Evolutionary conservation across 805 yeast species (phyloP), one percentile per base, ranked within the genome.

Genomic region (Starmerella geochares): DNA sequence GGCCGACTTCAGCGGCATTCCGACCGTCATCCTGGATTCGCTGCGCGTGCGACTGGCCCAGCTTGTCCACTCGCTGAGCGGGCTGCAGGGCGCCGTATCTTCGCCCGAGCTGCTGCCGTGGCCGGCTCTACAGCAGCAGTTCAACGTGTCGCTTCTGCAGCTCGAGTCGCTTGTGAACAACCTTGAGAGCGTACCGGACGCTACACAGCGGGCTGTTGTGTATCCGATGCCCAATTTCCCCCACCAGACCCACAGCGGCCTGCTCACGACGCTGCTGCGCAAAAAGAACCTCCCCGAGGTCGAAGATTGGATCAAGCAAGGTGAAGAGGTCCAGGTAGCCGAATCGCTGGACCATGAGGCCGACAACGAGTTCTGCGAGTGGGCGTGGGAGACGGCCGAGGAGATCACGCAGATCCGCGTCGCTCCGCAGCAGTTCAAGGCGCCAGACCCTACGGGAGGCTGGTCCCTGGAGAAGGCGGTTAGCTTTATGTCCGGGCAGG

Each of bases 251-350:
- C 88, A 85, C 55, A 88, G 84, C 59, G 84, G 86, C 2, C 71
- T 92, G 31, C 67, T 88, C 46, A 83, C 94, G 0, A 87, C 96
- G 0, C 69, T 92, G 52, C 65, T 92, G 52, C 74, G 97, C 51
- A 92, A 88, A 63, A 90, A 88, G 62, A 81, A 82, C 45, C 69
- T 85, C 10, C 97, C 98, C 0, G 96, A 88, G 54, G 94, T 90
- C 2, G 84, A 80, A 46, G 83, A 78, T 42, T 90, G 97, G 96
- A 76, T 87, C 7, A 71, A 72, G 29, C 65, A 68, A 19, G 77
- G 58, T 35, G 60, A 44, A 5, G 46, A 45, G n/a, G 21, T 36
- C 24, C 20, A 55, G 45, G 60, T 53, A 14, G 54, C 65, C 7
- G 57, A 58, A 81, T 78, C 44, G 54, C 41, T 53, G 10, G 52